phyloP scores from a whole-genome alignment of 2,329 filamentous ascomycete genomes.

The Aureobasidium leucospermi region DNA sequence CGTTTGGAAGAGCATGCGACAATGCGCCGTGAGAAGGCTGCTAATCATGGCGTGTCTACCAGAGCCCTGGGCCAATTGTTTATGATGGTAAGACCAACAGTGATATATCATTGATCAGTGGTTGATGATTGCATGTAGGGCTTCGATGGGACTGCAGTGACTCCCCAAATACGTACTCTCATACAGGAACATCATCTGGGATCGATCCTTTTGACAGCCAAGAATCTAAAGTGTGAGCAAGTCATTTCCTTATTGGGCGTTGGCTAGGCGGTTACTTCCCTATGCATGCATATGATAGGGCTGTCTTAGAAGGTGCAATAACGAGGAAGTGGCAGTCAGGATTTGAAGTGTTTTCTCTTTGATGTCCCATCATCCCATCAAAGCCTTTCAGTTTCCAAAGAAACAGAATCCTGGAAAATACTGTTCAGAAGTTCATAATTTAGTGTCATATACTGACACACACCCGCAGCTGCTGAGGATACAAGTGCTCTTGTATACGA shows the following conservation, averaged over 20 bases:
- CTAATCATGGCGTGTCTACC: slow-evolving; percentile 28
- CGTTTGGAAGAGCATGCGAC: background rate
- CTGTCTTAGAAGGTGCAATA: background rate
- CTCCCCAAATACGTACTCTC: slow-evolving; percentile 70
- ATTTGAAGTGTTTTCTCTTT: slow-evolving; percentile 12
- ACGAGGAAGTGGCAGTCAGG: background rate
- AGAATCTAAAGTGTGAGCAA: slow-evolving; percentile 71
- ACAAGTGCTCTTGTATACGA: slow-evolving; percentile 83
- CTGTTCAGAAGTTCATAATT: too few species aligned
- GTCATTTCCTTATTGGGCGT: background rate
- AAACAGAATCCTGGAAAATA: too few species aligned
- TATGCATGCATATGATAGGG: background rate
- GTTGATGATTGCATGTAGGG: slow-evolving; percentile 48
- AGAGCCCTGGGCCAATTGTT: slow-evolving; percentile 39
- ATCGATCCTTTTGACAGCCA: slow-evolving; percentile 75
- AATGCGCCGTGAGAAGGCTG: slow-evolving; percentile 13
- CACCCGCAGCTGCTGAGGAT: slow-evolving; percentile 68
- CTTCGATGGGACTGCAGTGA: slow-evolving; percentile 80
- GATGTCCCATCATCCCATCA: too few species aligned
- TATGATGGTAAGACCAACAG: slow-evolving; percentile 21
- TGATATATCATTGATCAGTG: slow-evolving; percentile 33
- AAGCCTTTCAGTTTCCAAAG: too few species aligned
- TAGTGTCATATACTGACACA: background rate
- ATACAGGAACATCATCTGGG: slow-evolving; percentile 83
- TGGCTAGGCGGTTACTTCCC: background rate